phyloP scores from a whole-genome alignment of 257 asterid genomes.

The Solanum arcanum region DNA sequence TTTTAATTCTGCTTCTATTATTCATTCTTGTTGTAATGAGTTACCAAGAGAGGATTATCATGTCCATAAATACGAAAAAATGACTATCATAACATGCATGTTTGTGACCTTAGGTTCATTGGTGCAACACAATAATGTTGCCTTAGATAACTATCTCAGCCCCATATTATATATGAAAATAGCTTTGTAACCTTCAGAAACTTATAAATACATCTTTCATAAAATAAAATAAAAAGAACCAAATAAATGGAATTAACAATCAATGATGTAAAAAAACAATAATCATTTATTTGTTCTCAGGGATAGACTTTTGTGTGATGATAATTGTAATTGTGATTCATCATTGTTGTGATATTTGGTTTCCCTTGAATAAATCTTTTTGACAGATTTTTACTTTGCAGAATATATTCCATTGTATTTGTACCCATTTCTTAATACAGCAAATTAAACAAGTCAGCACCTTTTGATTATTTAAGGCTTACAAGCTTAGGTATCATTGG shows the following conservation, averaged over 20 bases:
- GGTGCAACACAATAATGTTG: neutral
- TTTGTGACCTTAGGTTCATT: neutral
- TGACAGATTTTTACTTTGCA: neutral
- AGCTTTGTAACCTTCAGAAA: neutral
- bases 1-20: too few relatives aligned
- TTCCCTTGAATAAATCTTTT: too few relatives aligned
- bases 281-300: too few relatives aligned
- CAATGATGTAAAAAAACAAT: too few relatives aligned
- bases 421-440: slow-evolving; percentile 4
- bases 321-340: too few relatives aligned
- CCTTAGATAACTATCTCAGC: neutral
- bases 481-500: slow-evolving; percentile 22
- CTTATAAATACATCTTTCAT: neutral
- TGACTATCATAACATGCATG: neutral
- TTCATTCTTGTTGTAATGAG: too few relatives aligned
- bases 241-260: too few relatives aligned
- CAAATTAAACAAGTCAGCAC: slow-evolving; percentile 2
- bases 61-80: neutral
- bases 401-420: neutral
- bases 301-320: too few relatives aligned
- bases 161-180: neutral
- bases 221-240: neutral
- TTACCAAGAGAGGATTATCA: too few relatives aligned
- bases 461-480: slow-evolving; percentile 19
- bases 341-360: too few relatives aligned